Evolutionary conservation across 192 early-diverging fungal species (phyloP).

Genomic region (Entomortierella beljakovae): DNA sequence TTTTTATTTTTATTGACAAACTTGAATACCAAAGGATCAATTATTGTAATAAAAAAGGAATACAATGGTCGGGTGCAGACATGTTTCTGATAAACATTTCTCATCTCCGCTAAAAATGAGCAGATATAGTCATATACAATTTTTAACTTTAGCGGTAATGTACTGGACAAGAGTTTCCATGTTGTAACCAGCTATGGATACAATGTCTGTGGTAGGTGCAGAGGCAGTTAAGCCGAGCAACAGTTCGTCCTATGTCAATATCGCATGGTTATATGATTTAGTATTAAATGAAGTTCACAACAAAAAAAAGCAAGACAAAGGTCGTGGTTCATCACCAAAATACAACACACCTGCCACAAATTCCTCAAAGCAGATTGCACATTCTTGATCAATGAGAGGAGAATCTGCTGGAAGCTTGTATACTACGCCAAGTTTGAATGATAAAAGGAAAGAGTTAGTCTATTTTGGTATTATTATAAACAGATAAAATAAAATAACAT

Average conservation of each 20-base stretch:
- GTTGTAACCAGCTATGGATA: constrained; percentile 83
- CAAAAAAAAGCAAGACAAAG: background rate
- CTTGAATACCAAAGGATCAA: too few species aligned
- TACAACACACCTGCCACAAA: constrained; percentile 71
- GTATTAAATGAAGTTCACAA: background rate
- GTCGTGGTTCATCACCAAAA: background rate
- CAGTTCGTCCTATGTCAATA: constrained; percentile 65
- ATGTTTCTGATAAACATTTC: too few species aligned
- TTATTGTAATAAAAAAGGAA: too few species aligned
- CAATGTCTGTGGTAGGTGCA: constrained; percentile 91
- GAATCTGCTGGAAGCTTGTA: constrained; percentile 70
- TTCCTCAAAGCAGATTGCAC: constrained; percentile 96
- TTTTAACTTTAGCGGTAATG: constrained; percentile 70
- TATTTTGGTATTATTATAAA: background rate
- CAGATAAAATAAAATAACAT: background rate
- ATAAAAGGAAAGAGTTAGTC: background rate
- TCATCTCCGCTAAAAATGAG: too few species aligned
- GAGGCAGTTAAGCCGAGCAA: constrained; percentile 88
- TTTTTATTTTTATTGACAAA: constrained; percentile 1
- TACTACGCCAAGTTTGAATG: constrained; percentile 40
- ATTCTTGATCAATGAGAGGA: constrained; percentile 80
- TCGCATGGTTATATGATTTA: background rate
- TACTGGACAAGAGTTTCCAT: constrained; percentile 82
- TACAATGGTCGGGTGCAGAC: too few species aligned
- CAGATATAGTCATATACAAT: background rate